Evolutionary conservation across 2,329 filamentous ascomycete genomes (phyloP).

Genomic region (Colletotrichum sp.): DNA sequence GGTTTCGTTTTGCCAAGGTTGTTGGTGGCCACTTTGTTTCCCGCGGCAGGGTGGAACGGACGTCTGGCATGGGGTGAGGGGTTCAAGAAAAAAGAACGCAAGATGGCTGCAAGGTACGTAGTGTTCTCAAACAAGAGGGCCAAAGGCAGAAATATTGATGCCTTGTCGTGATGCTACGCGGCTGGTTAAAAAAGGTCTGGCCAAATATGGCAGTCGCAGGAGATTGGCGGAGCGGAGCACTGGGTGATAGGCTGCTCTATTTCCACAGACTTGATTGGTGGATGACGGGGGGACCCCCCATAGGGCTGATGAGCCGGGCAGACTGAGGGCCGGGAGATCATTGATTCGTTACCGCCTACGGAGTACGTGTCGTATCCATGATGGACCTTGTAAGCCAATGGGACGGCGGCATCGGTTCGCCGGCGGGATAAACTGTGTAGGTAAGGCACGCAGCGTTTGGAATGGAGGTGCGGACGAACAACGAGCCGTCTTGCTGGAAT

Average conservation of each 20-base stretch:
- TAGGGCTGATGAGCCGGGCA: constrained; percentile 18
- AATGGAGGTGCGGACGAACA: neutral
- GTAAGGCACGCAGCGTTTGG: neutral
- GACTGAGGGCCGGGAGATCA: neutral
- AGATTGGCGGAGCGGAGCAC: constrained; percentile 11
- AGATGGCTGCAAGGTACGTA: neutral
- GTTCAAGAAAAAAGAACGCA: neutral
- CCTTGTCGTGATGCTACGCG: constrained; percentile 12
- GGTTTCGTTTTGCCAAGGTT: neutral
- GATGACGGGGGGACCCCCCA: neutral
- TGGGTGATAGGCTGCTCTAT: constrained; percentile 21
- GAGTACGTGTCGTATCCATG: neutral
- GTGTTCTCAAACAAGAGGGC: neutral
- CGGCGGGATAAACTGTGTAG: neutral
- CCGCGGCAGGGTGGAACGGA: neutral
- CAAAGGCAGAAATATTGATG: constrained; percentile 14
- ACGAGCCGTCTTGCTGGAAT: neutral
- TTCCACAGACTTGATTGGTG: constrained; percentile 12
- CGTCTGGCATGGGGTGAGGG: neutral
- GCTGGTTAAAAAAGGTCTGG: neutral
- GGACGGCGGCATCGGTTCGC: neutral
- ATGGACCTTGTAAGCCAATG: constrained; percentile 5
- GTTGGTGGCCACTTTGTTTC: neutral
- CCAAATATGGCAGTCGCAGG: neutral
- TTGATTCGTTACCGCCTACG: constrained; percentile 8